A percentile compares a stretch with the other conserved stretches of the same genome.
phyloP scores from a whole-genome alignment of 129 eudicot species.

The Saussurea involucrata region DNA sequence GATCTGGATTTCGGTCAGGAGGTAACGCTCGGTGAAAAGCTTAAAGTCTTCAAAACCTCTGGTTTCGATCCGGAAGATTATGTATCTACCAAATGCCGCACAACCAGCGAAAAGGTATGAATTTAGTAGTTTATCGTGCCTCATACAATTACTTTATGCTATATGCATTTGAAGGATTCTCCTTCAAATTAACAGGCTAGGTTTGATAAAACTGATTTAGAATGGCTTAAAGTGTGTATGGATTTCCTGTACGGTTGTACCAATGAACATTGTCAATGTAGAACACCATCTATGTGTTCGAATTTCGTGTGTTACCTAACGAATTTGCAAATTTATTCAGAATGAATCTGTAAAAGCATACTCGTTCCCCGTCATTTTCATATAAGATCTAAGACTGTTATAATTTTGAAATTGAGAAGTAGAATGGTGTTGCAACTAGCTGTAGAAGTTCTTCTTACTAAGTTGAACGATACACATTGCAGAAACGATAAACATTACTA shows the following conservation, averaged over 20 bases:
- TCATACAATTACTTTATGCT: neutral
- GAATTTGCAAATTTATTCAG: neutral
- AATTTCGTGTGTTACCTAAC: neutral
- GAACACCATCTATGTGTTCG: neutral
- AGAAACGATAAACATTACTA: neutral
- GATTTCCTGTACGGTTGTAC: neutral
- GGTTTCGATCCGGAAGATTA: constrained; percentile 66
- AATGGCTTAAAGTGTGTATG: neutral
- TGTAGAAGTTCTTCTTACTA: neutral
- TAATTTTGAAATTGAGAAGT: neutral
- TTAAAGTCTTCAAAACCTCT: constrained; percentile 77
- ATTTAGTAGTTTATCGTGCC: neutral
- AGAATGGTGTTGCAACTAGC: neutral
- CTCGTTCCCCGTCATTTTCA: neutral
- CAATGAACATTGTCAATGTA: neutral
- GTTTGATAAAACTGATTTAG: neutral
- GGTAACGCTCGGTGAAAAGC: constrained; percentile 62
- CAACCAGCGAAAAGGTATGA: constrained; percentile 75
- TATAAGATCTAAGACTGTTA: neutral
- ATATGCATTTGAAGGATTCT: neutral
- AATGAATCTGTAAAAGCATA: neutral
- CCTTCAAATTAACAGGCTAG: neutral
- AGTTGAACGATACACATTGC: neutral
- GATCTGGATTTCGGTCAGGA: constrained; percentile 61
- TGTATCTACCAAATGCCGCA: constrained; percentile 54